Base-by-base conservation (phyloP, 768 basidiomycete species). In the Kwoniella sp. region DNA sequence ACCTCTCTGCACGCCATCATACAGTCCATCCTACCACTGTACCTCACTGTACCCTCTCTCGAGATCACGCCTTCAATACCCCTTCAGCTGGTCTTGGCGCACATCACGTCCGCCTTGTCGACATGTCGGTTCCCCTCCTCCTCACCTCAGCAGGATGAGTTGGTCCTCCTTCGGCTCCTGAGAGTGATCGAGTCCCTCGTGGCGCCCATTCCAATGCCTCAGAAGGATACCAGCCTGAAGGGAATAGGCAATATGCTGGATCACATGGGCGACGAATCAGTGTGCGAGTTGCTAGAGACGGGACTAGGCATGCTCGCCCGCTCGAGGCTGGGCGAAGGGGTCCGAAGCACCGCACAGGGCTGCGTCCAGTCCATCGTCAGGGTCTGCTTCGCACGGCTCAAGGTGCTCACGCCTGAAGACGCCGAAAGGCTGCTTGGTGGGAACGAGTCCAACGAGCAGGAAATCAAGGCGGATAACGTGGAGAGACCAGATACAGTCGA, bases 91-190 rank as follows among this genome's bases (percentile, higher is more conserved):
- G 86, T 86, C 5, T 80, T 98, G 45, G 78, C 83, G 15, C 88
- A 89, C 57, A 80, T 95, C 53, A 92, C 91, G 71, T 85, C 82
- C 54, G 84, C 93, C 0, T 82, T 92, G 11, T 89, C 93, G 5
- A 89, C 89, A 67, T 96, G 93, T 80, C 91, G 93, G 76, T 99
- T 99, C 68, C 93, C 98, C 75, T 88, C 89, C 3, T 93, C 88
- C 66, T 91, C 96, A 70, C 89, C 89, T 1, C 89, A 91, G n/a
- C 88, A 89, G 5, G 95, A 99, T 75, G 95, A 99, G 73, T 87
- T 95, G 7, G 92, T 96, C 8, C 79, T 98, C 6, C 80, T 93
- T 59, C 88, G 84, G 73, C 90, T 98, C 53, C 83, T 98, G 79
- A 81, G 84, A 7, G 84, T 98, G 15, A 90, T 93, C 46, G 83